Percentiles rank a stretch among this genome's conserved stretches.
Conservation (phyloP, 1,284 basidiomycete species). For the Clitocybe nebularis region DNA sequence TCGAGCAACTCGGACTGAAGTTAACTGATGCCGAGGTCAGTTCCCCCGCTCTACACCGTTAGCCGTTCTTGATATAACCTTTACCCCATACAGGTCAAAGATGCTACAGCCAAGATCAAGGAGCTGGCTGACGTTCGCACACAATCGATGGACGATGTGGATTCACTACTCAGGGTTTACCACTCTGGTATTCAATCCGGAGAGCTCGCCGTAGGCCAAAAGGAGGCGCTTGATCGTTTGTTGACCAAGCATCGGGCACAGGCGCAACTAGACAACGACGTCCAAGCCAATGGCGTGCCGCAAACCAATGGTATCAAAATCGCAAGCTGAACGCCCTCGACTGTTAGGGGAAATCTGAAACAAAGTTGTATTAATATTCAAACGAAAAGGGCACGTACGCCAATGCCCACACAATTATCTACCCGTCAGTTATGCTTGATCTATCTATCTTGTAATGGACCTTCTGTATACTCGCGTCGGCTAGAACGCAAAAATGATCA, state of each 20-base stretch:
- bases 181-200: conserved; percentile 88
- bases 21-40: conserved; percentile 81
- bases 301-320: no score
- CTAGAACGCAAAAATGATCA: no score
- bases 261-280: conserved; percentile 17
- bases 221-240: conserved; percentile 80
- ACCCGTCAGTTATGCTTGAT: no score
- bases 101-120: conserved; percentile 99
- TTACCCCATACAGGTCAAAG: conserved; percentile 68
- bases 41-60: conserved; percentile 3
- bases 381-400: no score
- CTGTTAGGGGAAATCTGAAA: no score
- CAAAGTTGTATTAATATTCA: no score
- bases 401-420: no score
- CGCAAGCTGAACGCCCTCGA: no score
- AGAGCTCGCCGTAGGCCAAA: conserved; percentile 84
- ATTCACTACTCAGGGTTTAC: conserved; percentile 93
- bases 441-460: no score
- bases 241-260: conserved; percentile 71
- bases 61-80: conserved; percentile 1
- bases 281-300: no score
- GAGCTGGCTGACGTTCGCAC: conserved; percentile 97
- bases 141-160: conserved; percentile 99
- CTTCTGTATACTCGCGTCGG: no score
- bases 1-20: conserved; percentile 90